Percentiles rank a stretch among this genome's conserved stretches.
phyloP scores from a whole-genome alignment of 257 asterid genomes.

The Ilex aquifolium region DNA sequence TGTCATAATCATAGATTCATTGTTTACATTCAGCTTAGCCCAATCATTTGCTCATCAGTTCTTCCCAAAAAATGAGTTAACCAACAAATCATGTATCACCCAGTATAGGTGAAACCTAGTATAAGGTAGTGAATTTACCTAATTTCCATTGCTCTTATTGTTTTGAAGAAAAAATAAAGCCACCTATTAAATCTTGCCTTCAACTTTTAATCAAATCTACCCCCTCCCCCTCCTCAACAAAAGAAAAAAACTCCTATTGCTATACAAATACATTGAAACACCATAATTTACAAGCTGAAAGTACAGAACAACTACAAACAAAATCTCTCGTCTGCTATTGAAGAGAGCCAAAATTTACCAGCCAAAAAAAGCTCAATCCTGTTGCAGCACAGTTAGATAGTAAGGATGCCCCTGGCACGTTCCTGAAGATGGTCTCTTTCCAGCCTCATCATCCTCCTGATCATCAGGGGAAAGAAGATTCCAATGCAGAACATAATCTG shows the following conservation, averaged over 20 bases:
- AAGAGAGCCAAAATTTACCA: constrained; percentile 1
- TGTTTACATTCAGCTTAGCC: too few species aligned
- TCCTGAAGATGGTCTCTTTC: constrained; percentile 39
- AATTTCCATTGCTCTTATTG: too few species aligned
- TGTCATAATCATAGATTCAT: too few species aligned
- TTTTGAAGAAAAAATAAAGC: too few species aligned
- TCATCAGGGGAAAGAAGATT: constrained; percentile 22
- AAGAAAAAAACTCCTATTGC: constrained; percentile 7
- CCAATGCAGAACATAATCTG: constrained; percentile 82
- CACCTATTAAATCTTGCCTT: too few species aligned
- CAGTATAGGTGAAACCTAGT: too few species aligned
- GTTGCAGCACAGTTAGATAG: constrained; percentile 65
- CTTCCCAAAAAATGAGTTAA: too few species aligned
- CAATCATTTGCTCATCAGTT: too few species aligned
- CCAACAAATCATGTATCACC: too few species aligned
- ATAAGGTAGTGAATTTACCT: too few species aligned
- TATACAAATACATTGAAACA: constrained; percentile 22
- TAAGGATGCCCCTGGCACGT: constrained; percentile 65
- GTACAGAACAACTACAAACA: constrained; percentile 25
- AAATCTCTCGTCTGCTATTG: constrained; percentile 3
- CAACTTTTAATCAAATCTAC: too few species aligned
- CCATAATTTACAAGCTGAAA: constrained; percentile 25
- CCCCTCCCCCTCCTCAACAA: too few species aligned
- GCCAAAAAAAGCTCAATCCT: constrained; percentile 33
- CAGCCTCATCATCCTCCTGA: constrained; percentile 15